These are phyloP conservation scores for Fusarium solani-melongenae DNA, from an alignment of 2,329 filamentous ascomycete species.

Conservation along the genomic window DNA sequence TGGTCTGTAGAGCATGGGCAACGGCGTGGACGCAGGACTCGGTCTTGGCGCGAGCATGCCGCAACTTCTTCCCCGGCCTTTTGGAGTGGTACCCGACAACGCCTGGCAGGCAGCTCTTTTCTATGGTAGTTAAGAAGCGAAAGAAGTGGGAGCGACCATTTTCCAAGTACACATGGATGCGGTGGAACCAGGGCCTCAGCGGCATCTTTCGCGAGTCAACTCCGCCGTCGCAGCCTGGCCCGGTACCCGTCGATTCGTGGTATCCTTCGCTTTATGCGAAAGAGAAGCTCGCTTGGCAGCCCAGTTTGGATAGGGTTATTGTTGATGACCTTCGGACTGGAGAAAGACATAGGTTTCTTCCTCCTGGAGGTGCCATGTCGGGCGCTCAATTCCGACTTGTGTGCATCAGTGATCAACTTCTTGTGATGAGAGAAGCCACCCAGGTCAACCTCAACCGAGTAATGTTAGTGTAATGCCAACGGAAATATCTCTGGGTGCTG, in stretches of 20 bases:
- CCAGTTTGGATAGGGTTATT: slow-evolving; percentile 26
- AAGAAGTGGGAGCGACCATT: slow-evolving; percentile 22
- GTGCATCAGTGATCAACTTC: slow-evolving; percentile 34
- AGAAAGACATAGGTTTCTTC: slow-evolving; percentile 33
- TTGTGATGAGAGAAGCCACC: slow-evolving; percentile 19
- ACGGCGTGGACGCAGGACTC: slow-evolving; percentile 37
- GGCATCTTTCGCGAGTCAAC: slow-evolving; percentile 1
- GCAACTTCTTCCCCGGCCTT: slow-evolving; percentile 44
- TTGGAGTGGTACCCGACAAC: slow-evolving; percentile 24
- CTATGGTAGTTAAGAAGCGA: slow-evolving; percentile 13
- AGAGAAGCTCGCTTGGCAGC: slow-evolving; percentile 45
- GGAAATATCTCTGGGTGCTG: neutral
- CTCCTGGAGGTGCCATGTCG: slow-evolving; percentile 26
- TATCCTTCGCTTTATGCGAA: slow-evolving; percentile 36
- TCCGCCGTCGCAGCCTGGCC: neutral
- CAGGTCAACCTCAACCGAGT: neutral
- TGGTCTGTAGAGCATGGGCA: slow-evolving; percentile 44
- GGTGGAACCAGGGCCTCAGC: slow-evolving; percentile 28
- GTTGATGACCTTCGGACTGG: slow-evolving; percentile 39
- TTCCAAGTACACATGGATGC: slow-evolving; percentile 3
- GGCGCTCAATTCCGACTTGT: slow-evolving; percentile 28
- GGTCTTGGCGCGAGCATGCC: slow-evolving; percentile 34
- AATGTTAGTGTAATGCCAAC: neutral
- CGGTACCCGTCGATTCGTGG: neutral
- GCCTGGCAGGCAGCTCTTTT: slow-evolving; percentile 18